Percentiles rank a stretch among this genome's conserved stretches.
These are phyloP conservation scores for Globisporangium canariense DNA, from an alignment of 352 stramenopile genomes.

Conservation along the genomic window DNA sequence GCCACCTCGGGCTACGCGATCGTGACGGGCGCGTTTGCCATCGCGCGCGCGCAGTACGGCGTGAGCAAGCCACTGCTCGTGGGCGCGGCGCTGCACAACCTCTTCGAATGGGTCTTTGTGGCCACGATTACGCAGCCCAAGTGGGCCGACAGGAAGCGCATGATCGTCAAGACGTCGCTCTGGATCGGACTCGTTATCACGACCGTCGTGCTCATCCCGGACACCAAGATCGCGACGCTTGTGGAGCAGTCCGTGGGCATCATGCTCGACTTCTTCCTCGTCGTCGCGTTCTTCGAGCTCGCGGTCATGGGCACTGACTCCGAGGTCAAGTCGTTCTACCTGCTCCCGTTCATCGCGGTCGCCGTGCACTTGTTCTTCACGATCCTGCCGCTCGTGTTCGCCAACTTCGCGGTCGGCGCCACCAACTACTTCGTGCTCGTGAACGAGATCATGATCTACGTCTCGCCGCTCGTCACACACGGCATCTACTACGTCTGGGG, in stretches of 20 bases:
- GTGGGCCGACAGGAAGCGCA: constrained; percentile 4
- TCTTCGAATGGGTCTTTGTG: constrained; percentile 18
- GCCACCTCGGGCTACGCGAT: constrained; percentile 11
- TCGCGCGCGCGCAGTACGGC: constrained; percentile 15
- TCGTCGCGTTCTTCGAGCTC: constrained; percentile 13
- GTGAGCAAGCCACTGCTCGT: constrained; percentile 12
- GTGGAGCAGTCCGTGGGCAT: constrained; percentile 16
- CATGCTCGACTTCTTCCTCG: constrained; percentile 20
- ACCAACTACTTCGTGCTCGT: constrained; percentile 12
- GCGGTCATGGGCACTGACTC: constrained; percentile 8
- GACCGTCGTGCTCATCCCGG: constrained; percentile 8
- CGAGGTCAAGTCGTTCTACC: constrained; percentile 15
- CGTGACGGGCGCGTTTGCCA: constrained; percentile 11
- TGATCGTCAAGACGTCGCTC: constrained; percentile 10
- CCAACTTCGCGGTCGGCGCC: constrained; percentile 16
- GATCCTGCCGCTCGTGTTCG: constrained; percentile 18
- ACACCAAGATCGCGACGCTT: constrained; percentile 13
- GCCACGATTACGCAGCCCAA: constrained; percentile 11
- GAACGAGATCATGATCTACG: constrained; percentile 19
- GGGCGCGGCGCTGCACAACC: constrained; percentile 17
- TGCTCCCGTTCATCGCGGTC: constrained; percentile 10
- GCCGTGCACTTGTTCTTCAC: constrained; percentile 15
- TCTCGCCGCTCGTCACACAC: constrained; percentile 17
- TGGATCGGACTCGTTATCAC: constrained; percentile 13
- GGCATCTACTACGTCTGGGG: constrained; percentile 17